These are phyloP conservation scores for Penicillium silybi DNA, from an alignment of 495 filamentous ascomycete species.

Conservation along the genomic window DNA sequence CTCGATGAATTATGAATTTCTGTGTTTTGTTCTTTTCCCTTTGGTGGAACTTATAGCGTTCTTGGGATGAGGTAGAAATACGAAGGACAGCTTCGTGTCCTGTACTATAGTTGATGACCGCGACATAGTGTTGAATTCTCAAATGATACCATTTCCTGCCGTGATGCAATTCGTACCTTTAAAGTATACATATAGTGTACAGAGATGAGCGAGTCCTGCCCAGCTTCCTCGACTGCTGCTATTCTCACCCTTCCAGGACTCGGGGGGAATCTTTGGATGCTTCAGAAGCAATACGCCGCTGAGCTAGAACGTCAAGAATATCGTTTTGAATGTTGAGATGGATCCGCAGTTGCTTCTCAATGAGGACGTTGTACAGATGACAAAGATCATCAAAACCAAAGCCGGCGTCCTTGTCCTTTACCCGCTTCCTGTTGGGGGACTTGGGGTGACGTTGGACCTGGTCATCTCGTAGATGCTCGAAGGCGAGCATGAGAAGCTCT, in stretches of 20 bases:
- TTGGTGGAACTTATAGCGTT: background rate
- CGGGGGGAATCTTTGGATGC: background rate
- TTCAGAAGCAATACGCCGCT: background rate
- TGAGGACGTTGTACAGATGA: slow-evolving; percentile 2
- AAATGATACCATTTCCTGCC: background rate
- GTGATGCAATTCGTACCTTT: background rate
- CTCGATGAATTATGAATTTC: slow-evolving; percentile 23
- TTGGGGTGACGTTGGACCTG: slow-evolving; percentile 3
- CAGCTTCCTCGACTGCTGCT: too few relatives aligned
- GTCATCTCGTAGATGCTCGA: slow-evolving; percentile 45
- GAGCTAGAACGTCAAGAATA: background rate
- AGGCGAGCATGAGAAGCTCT: slow-evolving; percentile 60
- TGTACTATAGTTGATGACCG: slow-evolving; percentile 19
- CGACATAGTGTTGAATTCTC: background rate
- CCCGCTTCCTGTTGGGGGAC: slow-evolving; percentile 1
- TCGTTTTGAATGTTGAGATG: slow-evolving; percentile 4
- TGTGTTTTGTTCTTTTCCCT: background rate
- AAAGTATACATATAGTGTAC: background rate
- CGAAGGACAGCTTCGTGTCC: slow-evolving; percentile 3
- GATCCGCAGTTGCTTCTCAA: slow-evolving; percentile 10
- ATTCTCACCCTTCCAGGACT: background rate
- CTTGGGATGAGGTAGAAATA: slow-evolving; percentile 2
- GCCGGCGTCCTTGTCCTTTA: background rate
- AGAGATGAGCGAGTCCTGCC: background rate
- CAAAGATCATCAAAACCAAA: slow-evolving; percentile 8